Evolutionary conservation across 257 asterid species (phyloP), one percentile per base, ranked within the genome.

Genomic region (Rehmannia glutinosa): DNA sequence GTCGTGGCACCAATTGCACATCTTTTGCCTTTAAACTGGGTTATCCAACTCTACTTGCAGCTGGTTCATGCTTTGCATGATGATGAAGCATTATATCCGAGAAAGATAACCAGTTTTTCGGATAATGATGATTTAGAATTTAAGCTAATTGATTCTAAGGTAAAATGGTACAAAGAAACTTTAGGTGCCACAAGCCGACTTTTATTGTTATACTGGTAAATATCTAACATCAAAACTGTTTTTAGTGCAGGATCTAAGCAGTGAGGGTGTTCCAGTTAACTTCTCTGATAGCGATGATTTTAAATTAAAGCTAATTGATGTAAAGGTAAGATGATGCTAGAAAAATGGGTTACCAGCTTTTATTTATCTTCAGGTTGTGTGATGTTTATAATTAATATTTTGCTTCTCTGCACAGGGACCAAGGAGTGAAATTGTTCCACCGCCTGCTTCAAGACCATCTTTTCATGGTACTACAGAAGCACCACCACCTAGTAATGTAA

Each of bases 61-160:
- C 83, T 86, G 81, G 92, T 85, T 52, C 87, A 77, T 58, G 75
- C 83, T 47, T 82, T 90, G 55, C 90, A 74, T 41, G 85, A 77
- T 70, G 79, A 78, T 42, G 97, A 77, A 79, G 72, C 87, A 62
- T 59, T 73, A 45, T 64, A 75, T 75, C 63, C 70, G 16, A 78
- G 82, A 81, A 82, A 69, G 72, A 64, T 68, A 41, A 55, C 79
- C 55, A 63, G 81, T 72, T 82, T 77, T 62, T 77, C 91, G n/a
- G 90, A 80, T 38, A 71, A 79, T 64, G 89, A 76, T 65, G 87
- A 86, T 74, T 73, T 82, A 15, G 94, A 90, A 72, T 70, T 79
- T 66, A 83, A 73, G 80, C 73, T 79, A 66, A 68, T 76, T 78
- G 79, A 72, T 61, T 59, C 69, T 25, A 77, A 66, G 88, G 98